These are phyloP conservation scores for Nannizziopsis arthrosporioides DNA, from an alignment of 2,329 filamentous ascomycete genomes.

Conservation along the genomic window DNA sequence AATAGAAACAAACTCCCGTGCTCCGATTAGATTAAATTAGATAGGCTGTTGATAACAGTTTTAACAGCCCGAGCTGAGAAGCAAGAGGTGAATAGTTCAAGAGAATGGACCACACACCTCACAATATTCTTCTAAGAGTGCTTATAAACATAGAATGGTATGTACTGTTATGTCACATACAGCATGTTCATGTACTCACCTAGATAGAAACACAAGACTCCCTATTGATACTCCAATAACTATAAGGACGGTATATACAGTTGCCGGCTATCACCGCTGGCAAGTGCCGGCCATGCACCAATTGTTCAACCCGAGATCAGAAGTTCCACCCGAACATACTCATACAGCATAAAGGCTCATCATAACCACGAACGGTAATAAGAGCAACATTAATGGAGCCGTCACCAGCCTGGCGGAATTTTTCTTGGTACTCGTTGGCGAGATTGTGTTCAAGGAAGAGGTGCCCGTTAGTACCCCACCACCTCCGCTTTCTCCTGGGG, in stretches of 20 bases:
- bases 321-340: not conserved
- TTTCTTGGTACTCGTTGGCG: conserved; percentile 1
- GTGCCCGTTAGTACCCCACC: not conserved
- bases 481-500: not conserved
- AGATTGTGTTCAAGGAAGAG: not conserved
- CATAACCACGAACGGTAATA: not conserved
- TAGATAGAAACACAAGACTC: too few relatives aligned
- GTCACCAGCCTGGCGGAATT: not conserved
- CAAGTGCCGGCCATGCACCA: not conserved
- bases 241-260: too few relatives aligned
- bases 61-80: too few relatives aligned
- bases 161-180: too few relatives aligned
- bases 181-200: too few relatives aligned
- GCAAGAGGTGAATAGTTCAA: not conserved
- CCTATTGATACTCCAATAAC: too few relatives aligned
- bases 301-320: not conserved
- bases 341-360: not conserved
- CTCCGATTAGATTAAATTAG: too few relatives aligned
- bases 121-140: too few relatives aligned
- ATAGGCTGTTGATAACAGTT: not conserved
- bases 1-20: too few relatives aligned
- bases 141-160: too few relatives aligned
- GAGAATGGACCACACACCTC: not conserved
- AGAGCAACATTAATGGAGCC: not conserved
- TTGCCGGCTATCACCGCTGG: too few relatives aligned